A percentile compares a stretch with the other conserved stretches of the same genome.
phyloP scores from a whole-genome alignment of 768 basidiomycete genomes.

The Calocera viscosa region DNA sequence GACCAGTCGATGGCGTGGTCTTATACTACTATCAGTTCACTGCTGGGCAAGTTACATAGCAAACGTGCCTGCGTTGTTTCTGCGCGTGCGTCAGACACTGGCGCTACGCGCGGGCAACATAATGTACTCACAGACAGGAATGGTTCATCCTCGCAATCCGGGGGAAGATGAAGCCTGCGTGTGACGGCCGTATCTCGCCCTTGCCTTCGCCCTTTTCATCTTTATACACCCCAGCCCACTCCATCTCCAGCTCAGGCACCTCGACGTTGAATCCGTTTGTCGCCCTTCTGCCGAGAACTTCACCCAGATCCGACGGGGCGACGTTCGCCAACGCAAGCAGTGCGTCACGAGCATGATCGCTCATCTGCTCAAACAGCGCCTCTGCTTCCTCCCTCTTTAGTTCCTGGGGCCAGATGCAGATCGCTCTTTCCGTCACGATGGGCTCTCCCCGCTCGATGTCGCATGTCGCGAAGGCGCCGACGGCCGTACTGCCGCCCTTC shows the following conservation, averaged over 20 bases:
- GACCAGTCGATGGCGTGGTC: neutral
- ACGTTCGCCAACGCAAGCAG: neutral
- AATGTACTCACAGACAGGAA: neutral
- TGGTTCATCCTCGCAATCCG: neutral
- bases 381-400: neutral
- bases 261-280: neutral
- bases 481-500: neutral
- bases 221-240: neutral
- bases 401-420: neutral
- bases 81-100: neutral
- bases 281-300: neutral
- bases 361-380: neutral
- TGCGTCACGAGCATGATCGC: neutral
- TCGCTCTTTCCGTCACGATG: neutral
- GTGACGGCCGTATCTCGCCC: neutral
- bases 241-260: neutral
- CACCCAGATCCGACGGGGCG: neutral
- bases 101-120: neutral
- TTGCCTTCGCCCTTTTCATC: neutral
- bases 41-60: neutral
- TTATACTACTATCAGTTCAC: neutral
- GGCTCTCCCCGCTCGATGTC: neutral
- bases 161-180: neutral
- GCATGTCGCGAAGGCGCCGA: neutral
- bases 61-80: neutral